Evolutionary conservation across 129 eudicot species (phyloP).

Genomic region (Logfia minima): DNA sequence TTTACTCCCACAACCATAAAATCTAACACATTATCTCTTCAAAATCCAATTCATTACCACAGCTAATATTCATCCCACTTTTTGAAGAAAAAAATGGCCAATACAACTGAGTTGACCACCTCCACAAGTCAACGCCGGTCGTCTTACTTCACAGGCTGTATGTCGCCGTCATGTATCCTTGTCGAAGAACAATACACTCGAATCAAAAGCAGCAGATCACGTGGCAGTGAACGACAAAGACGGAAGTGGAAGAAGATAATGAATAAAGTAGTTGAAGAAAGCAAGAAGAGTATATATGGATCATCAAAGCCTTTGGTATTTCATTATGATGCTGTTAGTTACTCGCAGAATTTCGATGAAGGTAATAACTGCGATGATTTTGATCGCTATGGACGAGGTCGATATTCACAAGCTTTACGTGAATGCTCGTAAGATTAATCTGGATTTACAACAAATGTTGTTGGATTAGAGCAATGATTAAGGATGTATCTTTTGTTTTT

Average conservation of each 20-base stretch:
- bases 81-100: neutral
- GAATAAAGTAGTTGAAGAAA: conserved; percentile 50
- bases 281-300: conserved; percentile 48
- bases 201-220: conserved; percentile 20
- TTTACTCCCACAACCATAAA: neutral
- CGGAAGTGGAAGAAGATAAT: conserved; percentile 50
- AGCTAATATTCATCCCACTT: neutral
- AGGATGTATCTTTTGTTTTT: too few species aligned
- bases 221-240: conserved; percentile 17
- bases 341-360: conserved; percentile 71
- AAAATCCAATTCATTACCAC: neutral
- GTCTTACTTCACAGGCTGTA: conserved; percentile 50
- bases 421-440: conserved; percentile 8
- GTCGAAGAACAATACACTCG: conserved; percentile 66
- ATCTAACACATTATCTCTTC: neutral
- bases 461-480: neutral
- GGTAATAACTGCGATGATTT: conserved; percentile 32
- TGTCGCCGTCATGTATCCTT: conserved; percentile 72
- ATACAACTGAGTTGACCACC: neutral
- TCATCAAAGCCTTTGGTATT: conserved; percentile 47
- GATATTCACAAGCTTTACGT: conserved; percentile 17
- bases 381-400: conserved; percentile 14
- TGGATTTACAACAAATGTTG: neutral
- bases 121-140: conserved; percentile 14
- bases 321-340: conserved; percentile 69